Conservation (phyloP, 108 stramenopile species). For the Fistulifera pelliculosa region DNA sequence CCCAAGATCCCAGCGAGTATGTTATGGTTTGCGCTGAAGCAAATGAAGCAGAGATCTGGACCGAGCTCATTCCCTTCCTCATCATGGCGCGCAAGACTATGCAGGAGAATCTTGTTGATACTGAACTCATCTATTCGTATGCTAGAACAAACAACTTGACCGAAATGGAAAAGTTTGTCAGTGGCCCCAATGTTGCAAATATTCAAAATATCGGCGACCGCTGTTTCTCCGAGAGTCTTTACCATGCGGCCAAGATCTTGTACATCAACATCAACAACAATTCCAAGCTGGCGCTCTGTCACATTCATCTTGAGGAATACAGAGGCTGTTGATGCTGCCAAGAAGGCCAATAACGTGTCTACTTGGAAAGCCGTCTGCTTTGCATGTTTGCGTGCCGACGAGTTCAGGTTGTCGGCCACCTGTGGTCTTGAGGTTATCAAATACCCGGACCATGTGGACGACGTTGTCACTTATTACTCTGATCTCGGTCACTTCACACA, state of each 20-base stretch:
- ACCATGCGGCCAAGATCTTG: conserved; percentile 94
- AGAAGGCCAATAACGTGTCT: conserved; percentile 96
- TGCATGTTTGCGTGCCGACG: conserved; percentile 92
- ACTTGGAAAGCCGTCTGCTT: conserved; percentile 99
- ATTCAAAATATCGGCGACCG: conserved; percentile 95
- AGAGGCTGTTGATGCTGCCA: conserved; percentile 98
- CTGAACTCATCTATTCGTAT: conserved; percentile 95
- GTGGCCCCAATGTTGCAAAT: conserved; percentile 97
- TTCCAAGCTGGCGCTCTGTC: conserved; percentile 98
- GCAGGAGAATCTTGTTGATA: conserved; percentile 97
- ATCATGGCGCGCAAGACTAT: conserved; percentile 98
- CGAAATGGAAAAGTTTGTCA: conserved; percentile 95
- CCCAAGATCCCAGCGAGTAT: conserved; percentile 94
- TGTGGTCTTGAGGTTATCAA: conserved; percentile 98
- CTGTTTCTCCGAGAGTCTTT: conserved; percentile 93
- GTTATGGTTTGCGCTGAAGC: conserved; percentile 92
- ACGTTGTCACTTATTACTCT: conserved; percentile 96
- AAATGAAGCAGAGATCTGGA: conserved; percentile 87
- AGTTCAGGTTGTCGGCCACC: conserved; percentile 94
- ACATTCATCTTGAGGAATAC: conserved; percentile 95
- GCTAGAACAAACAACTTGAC: conserved; percentile 95
- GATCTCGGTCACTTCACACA: conserved; percentile 93
- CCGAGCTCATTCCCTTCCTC: conserved; percentile 93
- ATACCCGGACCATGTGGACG: conserved; percentile 99
- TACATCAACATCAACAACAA: conserved; percentile 99